A percentile compares a stretch with the other conserved stretches of the same genome.
phyloP scores from a whole-genome alignment of 495 filamentous ascomycete species.

The Daldinia concentrica region DNA sequence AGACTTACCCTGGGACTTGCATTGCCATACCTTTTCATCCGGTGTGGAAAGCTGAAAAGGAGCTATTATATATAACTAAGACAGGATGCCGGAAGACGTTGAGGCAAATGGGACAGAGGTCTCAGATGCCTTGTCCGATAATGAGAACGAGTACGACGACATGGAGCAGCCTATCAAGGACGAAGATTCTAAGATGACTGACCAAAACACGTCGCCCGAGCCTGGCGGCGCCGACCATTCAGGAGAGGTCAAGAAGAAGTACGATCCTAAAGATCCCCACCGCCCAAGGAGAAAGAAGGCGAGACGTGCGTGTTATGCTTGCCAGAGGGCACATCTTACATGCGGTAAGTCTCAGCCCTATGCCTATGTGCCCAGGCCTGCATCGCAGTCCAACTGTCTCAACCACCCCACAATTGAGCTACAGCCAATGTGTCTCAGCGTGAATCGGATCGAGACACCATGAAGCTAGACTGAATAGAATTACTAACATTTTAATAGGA shows the following conservation, averaged over 20 bases:
- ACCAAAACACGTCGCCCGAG: conserved; percentile 58
- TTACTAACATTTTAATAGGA: conserved; percentile 50
- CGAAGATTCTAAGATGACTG: conserved; percentile 68
- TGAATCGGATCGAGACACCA: conserved; percentile 27
- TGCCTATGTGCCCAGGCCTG: conserved; percentile 29
- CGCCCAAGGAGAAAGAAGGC: conserved; percentile 95
- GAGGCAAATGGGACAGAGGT: conserved; percentile 57
- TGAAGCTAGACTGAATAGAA: conserved; percentile 1
- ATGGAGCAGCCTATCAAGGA: conserved; percentile 55
- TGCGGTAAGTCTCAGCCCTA: conserved; percentile 78
- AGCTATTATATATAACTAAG: conserved; percentile 57
- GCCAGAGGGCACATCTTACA: conserved; percentile 95
- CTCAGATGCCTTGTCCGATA: conserved; percentile 64
- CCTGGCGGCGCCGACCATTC: conserved; percentile 50
- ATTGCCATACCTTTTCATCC: conserved; percentile 37
- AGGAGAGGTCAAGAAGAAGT: conserved; percentile 66
- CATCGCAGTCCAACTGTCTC: conserved; percentile 35
- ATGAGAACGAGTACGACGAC: conserved; percentile 64
- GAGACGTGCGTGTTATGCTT: conserved; percentile 92
- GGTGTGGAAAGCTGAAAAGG: conserved; percentile 32
- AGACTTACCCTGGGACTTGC: conserved; percentile 49
- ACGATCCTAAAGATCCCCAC: conserved; percentile 82
- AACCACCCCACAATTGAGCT: conserved; percentile 33
- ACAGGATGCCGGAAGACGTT: conserved; percentile 58
- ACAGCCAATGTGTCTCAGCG: conserved; percentile 14